phyloP scores from a whole-genome alignment of 2,329 filamentous ascomycete species.

The Diatrype stigma region DNA sequence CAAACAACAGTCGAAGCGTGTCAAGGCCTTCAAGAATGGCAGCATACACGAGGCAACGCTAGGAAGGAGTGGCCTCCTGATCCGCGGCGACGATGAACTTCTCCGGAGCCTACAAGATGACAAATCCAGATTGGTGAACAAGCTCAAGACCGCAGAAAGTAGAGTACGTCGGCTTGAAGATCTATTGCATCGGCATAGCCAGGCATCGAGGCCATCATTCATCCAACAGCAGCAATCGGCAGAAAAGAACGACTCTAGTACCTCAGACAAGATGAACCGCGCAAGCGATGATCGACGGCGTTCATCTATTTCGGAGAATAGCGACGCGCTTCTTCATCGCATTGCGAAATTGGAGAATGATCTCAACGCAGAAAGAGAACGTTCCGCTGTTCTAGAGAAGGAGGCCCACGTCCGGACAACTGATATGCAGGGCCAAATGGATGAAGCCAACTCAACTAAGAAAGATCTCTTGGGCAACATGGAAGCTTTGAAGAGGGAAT shows the following conservation, averaged over 20 bases:
- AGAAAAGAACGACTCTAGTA: constrained; percentile 46
- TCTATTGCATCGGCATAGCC: constrained; percentile 77
- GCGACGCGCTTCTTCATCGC: constrained; percentile 42
- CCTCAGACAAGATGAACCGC: constrained; percentile 42
- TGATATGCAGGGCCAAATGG: constrained; percentile 64
- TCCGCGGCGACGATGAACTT: constrained; percentile 84
- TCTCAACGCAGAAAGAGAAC: constrained; percentile 68
- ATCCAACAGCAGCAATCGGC: constrained; percentile 48
- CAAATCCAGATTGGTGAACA: constrained; percentile 69
- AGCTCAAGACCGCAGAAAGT: constrained; percentile 78
- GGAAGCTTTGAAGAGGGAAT: constrained; percentile 85
- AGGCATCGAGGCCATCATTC: constrained; percentile 49
- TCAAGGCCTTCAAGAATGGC: constrained; percentile 94
- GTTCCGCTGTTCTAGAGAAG: constrained; percentile 61
- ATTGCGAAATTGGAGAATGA: constrained; percentile 71
- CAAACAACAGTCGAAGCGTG: constrained; percentile 77
- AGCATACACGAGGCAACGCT: constrained; percentile 89
- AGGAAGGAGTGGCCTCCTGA: constrained; percentile 78
- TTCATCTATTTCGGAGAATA: constrained; percentile 39
- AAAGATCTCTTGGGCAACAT: constrained; percentile 92
- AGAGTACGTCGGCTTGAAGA: constrained; percentile 89
- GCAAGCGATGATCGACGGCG: constrained; percentile 39
- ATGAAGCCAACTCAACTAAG: constrained; percentile 88
- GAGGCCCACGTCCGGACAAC: constrained; percentile 58
- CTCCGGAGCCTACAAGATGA: constrained; percentile 75